Evolutionary conservation across 805 yeast genomes (phyloP), one percentile per base, ranked within the genome.

Genomic region (Lachancea lanzarotensis): DNA sequence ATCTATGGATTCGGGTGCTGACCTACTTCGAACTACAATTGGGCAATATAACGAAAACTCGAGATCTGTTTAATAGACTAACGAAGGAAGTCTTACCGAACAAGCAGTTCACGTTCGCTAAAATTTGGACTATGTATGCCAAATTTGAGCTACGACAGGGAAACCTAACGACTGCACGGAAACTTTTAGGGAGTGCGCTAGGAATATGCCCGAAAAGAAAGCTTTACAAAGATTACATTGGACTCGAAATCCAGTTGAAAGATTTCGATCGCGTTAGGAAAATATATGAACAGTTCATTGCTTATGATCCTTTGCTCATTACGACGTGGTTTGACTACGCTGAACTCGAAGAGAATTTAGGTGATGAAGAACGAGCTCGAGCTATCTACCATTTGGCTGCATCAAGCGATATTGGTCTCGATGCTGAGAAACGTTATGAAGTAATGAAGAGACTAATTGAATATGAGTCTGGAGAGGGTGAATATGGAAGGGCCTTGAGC

Each of bases 261-360:
- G 93, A 89, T 54, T 84, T 84, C 70, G 95, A 84, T 48, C 66
- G 96, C 30, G 89, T 83, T 7, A 67, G 98, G 27, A 79, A 68
- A 58, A 56, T 93, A 2, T 88, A 79, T 59, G 85, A 81, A 51
- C 81, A 78, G 55, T 76, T 75, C 66, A 49, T 69, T 7, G 56
- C 70, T 0, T 57, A 63, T 3, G 44, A 50, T 15, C 60, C 66
- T n/a, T 9, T 33, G 2, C 19, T 49, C 42, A 30, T 42, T 1
- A 27, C 51, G 1, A 69, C 76, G 0, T 81, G 97, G 82, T 55
- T 75, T 2, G 72, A 73, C 4, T 89, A 78, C 65, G 81, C 90
- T 1, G 73, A 72, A 3, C 72, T 90, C 51, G 98, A 91, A 61
- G 69, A 66, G 41, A 68, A 68, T 19, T 60, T 86, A 20, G 84